phyloP scores from a whole-genome alignment of 2,329 filamentous ascomycete genomes.

The Cercospora zeae-maydis region DNA sequence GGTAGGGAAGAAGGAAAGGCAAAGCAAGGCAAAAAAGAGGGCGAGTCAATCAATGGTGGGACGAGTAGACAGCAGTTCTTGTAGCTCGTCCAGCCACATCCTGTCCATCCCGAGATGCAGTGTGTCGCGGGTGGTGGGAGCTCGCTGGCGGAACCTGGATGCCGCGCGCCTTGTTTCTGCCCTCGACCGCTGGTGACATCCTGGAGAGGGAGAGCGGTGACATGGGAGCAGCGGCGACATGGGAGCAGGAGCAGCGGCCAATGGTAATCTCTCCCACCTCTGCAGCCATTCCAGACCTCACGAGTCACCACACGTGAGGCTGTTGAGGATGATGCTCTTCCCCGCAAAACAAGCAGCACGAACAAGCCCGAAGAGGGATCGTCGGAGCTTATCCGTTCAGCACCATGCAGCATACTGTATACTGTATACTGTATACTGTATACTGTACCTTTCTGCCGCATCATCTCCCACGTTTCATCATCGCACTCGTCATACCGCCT shows the following conservation, averaged over 20 bases:
- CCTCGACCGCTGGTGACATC: constrained; percentile 1
- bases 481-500: neutral
- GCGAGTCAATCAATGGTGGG: no score
- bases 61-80: no score
- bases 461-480: neutral
- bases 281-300: no score
- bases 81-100: constrained; percentile 1
- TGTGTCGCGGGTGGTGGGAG: constrained; percentile 8
- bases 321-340: neutral
- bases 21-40: no score
- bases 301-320: neutral
- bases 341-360: constrained; percentile 2
- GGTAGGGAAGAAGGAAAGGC: neutral
- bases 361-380: neutral
- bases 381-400: neutral
- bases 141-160: constrained; percentile 2
- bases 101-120: constrained; percentile 7
- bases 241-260: neutral
- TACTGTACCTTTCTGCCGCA: neutral
- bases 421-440: neutral
- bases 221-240: constrained; percentile 2
- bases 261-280: no score
- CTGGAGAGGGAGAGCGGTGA: neutral
- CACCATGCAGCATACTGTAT: neutral
- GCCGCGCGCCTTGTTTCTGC: constrained; percentile 8